Conservation (phyloP, 2,329 filamentous ascomycete species). For the Exophiala aquamarina region DNA sequence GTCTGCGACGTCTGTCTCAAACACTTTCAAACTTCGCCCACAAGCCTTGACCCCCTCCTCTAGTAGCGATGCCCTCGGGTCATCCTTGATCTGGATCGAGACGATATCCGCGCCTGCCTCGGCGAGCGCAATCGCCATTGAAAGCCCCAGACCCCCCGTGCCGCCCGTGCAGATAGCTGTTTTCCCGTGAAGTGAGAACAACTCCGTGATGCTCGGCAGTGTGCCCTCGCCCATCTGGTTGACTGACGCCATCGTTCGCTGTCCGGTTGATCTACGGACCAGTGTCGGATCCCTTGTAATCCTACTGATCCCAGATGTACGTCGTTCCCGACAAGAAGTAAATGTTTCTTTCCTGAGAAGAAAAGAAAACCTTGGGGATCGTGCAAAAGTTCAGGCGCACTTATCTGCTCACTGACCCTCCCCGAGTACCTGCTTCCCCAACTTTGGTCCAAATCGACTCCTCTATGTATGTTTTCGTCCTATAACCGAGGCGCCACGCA, state of each 20-base stretch:
- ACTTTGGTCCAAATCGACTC: too few relatives aligned
- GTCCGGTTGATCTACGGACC: too few relatives aligned
- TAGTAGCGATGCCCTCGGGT: slow-evolving; percentile 9
- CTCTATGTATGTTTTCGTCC: too few relatives aligned
- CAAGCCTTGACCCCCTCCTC: slow-evolving; percentile 41
- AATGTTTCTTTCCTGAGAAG: too few relatives aligned
- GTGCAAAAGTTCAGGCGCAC: too few relatives aligned
- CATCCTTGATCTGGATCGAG: slow-evolving; percentile 14
- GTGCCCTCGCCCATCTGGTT: slow-evolving; percentile 2
- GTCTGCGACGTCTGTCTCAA: slow-evolving; percentile 44
- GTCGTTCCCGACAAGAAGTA: too few relatives aligned
- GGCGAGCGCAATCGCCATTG: slow-evolving; percentile 46
- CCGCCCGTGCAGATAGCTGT: slow-evolving; percentile 48
- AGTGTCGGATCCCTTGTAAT: too few relatives aligned
- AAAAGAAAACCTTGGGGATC: too few relatives aligned
- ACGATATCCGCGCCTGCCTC: slow-evolving; percentile 48
- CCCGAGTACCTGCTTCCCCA: too few relatives aligned
- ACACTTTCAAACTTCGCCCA: slow-evolving; percentile 41
- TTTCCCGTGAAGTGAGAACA: slow-evolving; percentile 34
- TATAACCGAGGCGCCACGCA: too few relatives aligned
- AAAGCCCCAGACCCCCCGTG: slow-evolving; percentile 46
- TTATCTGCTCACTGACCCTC: too few relatives aligned
- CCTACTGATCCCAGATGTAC: too few relatives aligned
- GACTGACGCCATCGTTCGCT: not conserved
- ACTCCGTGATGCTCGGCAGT: slow-evolving; percentile 1